Evolutionary conservation across 2,329 filamentous ascomycete genomes (phyloP), one percentile per base, ranked within the genome.

Genomic region (Apiospora arundinis): DNA sequence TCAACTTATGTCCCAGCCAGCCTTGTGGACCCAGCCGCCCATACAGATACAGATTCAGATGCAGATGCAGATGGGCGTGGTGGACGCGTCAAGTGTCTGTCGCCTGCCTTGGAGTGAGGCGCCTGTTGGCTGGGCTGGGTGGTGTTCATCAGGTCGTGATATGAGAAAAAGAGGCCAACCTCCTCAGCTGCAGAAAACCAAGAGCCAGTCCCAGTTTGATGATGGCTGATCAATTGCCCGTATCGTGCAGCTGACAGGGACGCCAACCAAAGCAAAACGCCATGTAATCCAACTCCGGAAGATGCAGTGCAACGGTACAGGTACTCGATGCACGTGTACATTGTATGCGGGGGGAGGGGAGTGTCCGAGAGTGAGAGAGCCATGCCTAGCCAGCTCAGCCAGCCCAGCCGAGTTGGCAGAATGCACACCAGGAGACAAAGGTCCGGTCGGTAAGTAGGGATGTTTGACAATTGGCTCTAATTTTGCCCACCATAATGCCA

Each of bases 1-100:
- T 60, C 52, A 18, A 60, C 52, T 37, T 60, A 16, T 63, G 9
- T 63, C 56, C 56, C 56, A 63, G 56, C 32, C 56, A 63, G 56
- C 56, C 56, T 63, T 63, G 56, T 63, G 56, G 56, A 40, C 56
- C 56, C 56, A n/a, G 28, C 18, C 28, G 28, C 16, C 28, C 52
- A 37, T 37, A 60, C 28, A 37, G 52, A 12, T 42, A 9, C 40
- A n/a, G n/a, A n/a, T n/a, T n/a, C n/a, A n/a, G n/a, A n/a, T n/a
- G n/a, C n/a, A n/a, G n/a, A n/a, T n/a, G n/a, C n/a, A n/a, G n/a
- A n/a, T n/a, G n/a, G n/a, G n/a, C n/a, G n/a, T n/a, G n/a, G n/a
- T n/a, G n/a, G 28, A 28, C 28, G 28, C 16, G 28, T 12, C 52
- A 3, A 60, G 25, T 60, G 28, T 11, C 25, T 56, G 16, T 9